A percentile compares a stretch with the other conserved stretches of the same genome.
These are phyloP conservation scores for Rhinocladiella similis DNA, from an alignment of 2,329 filamentous ascomycete genomes.

Conservation along the genomic window DNA sequence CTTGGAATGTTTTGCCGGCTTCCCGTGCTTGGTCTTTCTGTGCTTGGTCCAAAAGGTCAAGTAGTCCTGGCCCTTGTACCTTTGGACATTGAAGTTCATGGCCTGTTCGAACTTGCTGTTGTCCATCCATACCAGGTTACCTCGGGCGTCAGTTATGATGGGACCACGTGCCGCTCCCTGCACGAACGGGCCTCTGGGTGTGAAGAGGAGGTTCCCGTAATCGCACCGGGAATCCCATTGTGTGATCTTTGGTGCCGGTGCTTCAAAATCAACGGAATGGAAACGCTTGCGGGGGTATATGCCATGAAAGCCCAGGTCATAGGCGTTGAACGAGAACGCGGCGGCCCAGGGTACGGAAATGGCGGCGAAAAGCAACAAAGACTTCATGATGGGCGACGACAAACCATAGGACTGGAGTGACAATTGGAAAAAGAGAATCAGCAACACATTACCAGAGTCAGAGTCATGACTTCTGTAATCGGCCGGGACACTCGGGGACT, in stretches of 20 bases:
- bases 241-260: conserved; percentile 31
- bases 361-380: conserved; percentile 1
- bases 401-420: too few species aligned
- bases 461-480: too few species aligned
- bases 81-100: conserved; percentile 49
- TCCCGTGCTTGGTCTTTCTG: conserved; percentile 44
- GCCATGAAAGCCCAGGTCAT: conserved; percentile 24
- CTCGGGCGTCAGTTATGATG: conserved; percentile 15
- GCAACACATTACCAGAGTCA: too few species aligned
- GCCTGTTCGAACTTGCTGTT: conserved; percentile 37
- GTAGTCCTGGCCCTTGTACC: conserved; percentile 46
- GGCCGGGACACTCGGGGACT: too few species aligned
- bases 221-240: conserved; percentile 38
- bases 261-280: conserved; percentile 20
- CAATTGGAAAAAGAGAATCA: too few species aligned
- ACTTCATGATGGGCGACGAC: conserved; percentile 5
- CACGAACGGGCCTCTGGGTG: conserved; percentile 18
- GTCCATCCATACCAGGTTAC: conserved; percentile 40
- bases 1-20: conserved; percentile 42
- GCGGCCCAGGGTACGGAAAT: conserved; percentile 4
- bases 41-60: conserved; percentile 53
- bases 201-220: conserved; percentile 30
- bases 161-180: conserved; percentile 22
- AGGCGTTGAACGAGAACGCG: conserved; percentile 21
- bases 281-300: conserved; percentile 23